Percentiles rank a stretch among this genome's conserved stretches.
phyloP scores from a whole-genome alignment of 345 rosid species.

The Aquilaria malaccensis region DNA sequence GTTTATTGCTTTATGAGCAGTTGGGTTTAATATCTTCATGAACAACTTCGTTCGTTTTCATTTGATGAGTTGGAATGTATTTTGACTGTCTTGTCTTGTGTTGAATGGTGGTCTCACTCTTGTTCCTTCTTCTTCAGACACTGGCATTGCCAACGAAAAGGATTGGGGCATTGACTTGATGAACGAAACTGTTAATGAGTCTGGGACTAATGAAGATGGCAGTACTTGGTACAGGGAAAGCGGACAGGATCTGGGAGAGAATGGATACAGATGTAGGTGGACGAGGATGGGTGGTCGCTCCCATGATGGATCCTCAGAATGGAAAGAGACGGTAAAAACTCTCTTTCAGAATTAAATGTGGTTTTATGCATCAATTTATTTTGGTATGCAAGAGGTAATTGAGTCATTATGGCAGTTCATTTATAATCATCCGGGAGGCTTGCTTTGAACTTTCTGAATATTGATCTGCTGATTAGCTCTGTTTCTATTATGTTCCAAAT shows the following conservation, averaged over 20 bases:
- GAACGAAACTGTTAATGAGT: slow-evolving; percentile 74
- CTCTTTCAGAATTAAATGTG: slow-evolving; percentile 9
- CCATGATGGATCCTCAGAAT: slow-evolving; percentile 73
- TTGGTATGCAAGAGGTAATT: slow-evolving; percentile 10
- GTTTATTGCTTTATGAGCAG: background rate
- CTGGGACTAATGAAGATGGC: slow-evolving; percentile 90
- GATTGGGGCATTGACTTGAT: slow-evolving; percentile 92
- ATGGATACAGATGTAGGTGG: slow-evolving; percentile 97
- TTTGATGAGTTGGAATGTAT: background rate
- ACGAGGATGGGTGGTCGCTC: slow-evolving; percentile 92
- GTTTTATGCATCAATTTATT: slow-evolving; percentile 5
- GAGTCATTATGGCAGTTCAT: background rate
- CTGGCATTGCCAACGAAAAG: slow-evolving; percentile 97
- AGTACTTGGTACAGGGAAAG: slow-evolving; percentile 90
- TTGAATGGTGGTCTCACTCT: slow-evolving; percentile 6
- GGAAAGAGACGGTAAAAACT: slow-evolving; percentile 83
- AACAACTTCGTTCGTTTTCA: background rate
- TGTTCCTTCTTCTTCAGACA: slow-evolving; percentile 43
- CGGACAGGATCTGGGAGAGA: slow-evolving; percentile 76
- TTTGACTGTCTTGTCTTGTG: slow-evolving; percentile 5
- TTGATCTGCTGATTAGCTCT: too few relatives aligned
- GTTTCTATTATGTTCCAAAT: too few relatives aligned
- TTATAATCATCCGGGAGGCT: too few relatives aligned
- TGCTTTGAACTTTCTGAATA: too few relatives aligned
- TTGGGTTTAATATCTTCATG: background rate